phyloP scores from a whole-genome alignment of 1,139 yeast species.

The Yamadazyma songkhlaensis region DNA sequence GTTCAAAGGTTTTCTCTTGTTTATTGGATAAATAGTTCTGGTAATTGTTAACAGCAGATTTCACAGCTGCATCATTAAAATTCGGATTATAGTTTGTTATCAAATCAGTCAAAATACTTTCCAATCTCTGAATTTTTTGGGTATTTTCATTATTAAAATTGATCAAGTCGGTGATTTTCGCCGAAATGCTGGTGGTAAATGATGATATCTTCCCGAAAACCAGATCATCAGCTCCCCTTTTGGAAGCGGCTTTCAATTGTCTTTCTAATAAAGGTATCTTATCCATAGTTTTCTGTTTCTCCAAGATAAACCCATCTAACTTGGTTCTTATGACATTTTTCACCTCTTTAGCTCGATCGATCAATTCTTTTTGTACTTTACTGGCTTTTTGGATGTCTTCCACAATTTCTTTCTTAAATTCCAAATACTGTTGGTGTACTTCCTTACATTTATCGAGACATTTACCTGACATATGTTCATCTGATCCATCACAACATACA shows the following conservation, averaged over 20 bases:
- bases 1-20: constrained; percentile 10
- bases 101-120: constrained; percentile 44
- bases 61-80: constrained; percentile 87
- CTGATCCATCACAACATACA: constrained; percentile 92
- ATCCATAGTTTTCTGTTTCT: constrained; percentile 8
- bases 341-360: constrained; percentile 24
- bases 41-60: constrained; percentile 61
- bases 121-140: constrained; percentile 27
- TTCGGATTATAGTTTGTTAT: constrained; percentile 74
- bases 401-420: constrained; percentile 16
- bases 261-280: constrained; percentile 30
- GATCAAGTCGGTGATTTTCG: constrained; percentile 6
- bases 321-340: constrained; percentile 21
- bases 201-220: constrained; percentile 20
- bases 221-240: constrained; percentile 9
- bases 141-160: not conserved
- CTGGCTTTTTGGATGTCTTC: constrained; percentile 23
- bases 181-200: constrained; percentile 13
- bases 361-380: constrained; percentile 17
- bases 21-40: constrained; percentile 51
- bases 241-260: constrained; percentile 14
- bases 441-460: constrained; percentile 64
- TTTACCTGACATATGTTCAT: constrained; percentile 51
- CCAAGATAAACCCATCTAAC: constrained; percentile 16
- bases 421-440: constrained; percentile 29